Base-by-base conservation (phyloP, 305 asterid species). In the Solanum aculeatissimum region DNA sequence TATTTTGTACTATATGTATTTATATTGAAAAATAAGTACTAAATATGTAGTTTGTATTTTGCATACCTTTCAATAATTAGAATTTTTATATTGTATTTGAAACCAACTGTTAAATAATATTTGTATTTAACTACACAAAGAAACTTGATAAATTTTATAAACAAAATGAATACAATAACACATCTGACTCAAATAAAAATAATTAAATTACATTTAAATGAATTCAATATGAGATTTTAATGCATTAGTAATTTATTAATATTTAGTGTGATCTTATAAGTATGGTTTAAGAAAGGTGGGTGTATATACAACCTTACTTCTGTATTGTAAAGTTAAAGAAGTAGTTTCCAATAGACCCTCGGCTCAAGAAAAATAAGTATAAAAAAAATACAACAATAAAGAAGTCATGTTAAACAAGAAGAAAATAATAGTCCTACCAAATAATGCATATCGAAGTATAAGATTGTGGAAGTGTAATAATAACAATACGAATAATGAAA, bases 271-370 rank as follows among this genome's bases (percentile, higher is more conserved):
- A 11, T 11, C 4, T 21, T 23, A n/a, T 21, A 21, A 23, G 3
- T 11, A 4, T 13, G 6, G 0, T 27, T 25, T 25, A 2, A 14
- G 6, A 3, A 63, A 10, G 14, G 0, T 62, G 1, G 1, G 0
- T 13, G 1, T 62, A 25, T 13, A 27, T 0, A 3, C 3, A 63
- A 13, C 0, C 0, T 25, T 13, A 1, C 1, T 63, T 6, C 1
- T 25, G 27, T 27, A 1, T 63, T 63, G 2, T 27, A 63, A 27
- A 27, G 4, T 7, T 13, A 13, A 8, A 25, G 14, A 6, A 6
- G 0, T 60, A 23, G 6, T 62, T 25, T 25, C 13, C 3, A 23
- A 13, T 13, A 25, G 4, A 62, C 0, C 1, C 8, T 5, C 2
- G 1, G 1, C 0, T 25, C 4, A 6, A 62, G 10, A 12, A 25